A percentile compares a stretch with the other conserved stretches of the same genome.
phyloP scores from a whole-genome alignment of 2,329 filamentous ascomycete species.

The Fusarium goolgardi region DNA sequence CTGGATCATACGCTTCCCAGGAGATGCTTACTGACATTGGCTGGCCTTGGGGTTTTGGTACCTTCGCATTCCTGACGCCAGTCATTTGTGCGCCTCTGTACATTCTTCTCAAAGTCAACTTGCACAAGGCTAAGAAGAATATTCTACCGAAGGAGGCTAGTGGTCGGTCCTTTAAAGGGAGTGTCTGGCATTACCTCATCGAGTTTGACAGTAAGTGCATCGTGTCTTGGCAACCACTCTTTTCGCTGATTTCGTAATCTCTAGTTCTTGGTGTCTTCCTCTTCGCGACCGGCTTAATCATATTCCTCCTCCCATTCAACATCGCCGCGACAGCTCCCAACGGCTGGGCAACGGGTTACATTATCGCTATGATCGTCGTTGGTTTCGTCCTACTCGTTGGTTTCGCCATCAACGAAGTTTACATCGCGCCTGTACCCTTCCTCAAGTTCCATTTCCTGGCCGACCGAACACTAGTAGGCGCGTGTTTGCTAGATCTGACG shows the following conservation, averaged over 20 bases:
- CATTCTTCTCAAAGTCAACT: slow-evolving; percentile 63
- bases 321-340: slow-evolving; percentile 60
- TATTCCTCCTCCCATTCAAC: slow-evolving; percentile 74
- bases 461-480: slow-evolving; percentile 63
- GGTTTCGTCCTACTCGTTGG: slow-evolving; percentile 67
- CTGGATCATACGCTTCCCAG: slow-evolving; percentile 51
- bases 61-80: slow-evolving; percentile 70
- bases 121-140: slow-evolving; percentile 65
- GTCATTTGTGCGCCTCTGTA: slow-evolving; percentile 65
- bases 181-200: slow-evolving; percentile 61
- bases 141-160: slow-evolving; percentile 52
- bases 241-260: not conserved
- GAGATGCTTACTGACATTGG: slow-evolving; percentile 45
- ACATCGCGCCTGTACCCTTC: slow-evolving; percentile 66
- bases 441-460: slow-evolving; percentile 63
- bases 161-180: slow-evolving; percentile 60
- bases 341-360: slow-evolving; percentile 64
- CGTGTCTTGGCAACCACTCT: accelerated
- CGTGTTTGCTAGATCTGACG: slow-evolving; percentile 58
- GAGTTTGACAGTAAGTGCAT: slow-evolving; percentile 65
- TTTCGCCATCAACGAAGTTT: slow-evolving; percentile 68
- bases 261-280: slow-evolving; percentile 65
- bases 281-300: slow-evolving; percentile 65
- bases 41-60: slow-evolving; percentile 63
- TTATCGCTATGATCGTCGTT: slow-evolving; percentile 70